These are phyloP conservation scores for Aspergillus quadrilineatus DNA, from an alignment of 2,329 filamentous ascomycete species.

Conservation along the genomic window DNA sequence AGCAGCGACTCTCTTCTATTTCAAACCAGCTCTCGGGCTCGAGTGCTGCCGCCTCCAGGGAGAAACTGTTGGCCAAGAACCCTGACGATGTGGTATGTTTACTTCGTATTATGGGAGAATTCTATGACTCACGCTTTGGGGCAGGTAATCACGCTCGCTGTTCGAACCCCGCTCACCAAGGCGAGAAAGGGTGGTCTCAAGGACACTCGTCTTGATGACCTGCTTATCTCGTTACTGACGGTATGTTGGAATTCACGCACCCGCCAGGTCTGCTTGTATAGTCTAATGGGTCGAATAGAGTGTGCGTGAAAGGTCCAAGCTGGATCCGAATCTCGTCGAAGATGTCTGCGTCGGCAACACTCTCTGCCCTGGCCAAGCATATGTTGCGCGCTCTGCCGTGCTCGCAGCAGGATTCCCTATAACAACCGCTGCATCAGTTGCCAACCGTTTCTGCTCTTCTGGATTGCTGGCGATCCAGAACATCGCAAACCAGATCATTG, in stretches of 20 bases:
- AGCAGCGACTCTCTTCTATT: slow-evolving; percentile 43
- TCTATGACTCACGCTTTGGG: neutral
- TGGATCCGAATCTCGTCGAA: slow-evolving; percentile 82
- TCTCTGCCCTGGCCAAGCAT: slow-evolving; percentile 81
- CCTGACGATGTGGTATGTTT: slow-evolving; percentile 42
- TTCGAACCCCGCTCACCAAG: slow-evolving; percentile 42
- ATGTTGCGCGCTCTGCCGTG: slow-evolving; percentile 83
- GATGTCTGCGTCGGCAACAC: slow-evolving; percentile 87
- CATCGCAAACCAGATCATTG: slow-evolving; percentile 83
- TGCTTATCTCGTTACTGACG: slow-evolving; percentile 39
- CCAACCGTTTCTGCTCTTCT: slow-evolving; percentile 89
- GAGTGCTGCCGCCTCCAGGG: slow-evolving; percentile 27
- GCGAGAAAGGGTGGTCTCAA: slow-evolving; percentile 43
- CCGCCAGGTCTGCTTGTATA: neutral
- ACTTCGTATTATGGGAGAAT: neutral
- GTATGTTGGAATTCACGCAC: slow-evolving; percentile 23
- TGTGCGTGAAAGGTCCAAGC: slow-evolving; percentile 76
- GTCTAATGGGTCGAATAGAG: slow-evolving; percentile 42
- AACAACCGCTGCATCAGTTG: slow-evolving; percentile 71
- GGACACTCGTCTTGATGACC: slow-evolving; percentile 37
- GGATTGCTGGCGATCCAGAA: slow-evolving; percentile 87
- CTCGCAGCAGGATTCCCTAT: slow-evolving; percentile 85
- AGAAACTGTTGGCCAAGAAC: slow-evolving; percentile 36
- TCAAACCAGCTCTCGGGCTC: slow-evolving; percentile 40
- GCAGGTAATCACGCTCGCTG: slow-evolving; percentile 43